Percentiles rank a stretch among this genome's conserved stretches.
Evolutionary conservation across 225 moss, liverwort and hornwort genomes (phyloP).

Genomic region (Pseudoscleropodium purum): DNA sequence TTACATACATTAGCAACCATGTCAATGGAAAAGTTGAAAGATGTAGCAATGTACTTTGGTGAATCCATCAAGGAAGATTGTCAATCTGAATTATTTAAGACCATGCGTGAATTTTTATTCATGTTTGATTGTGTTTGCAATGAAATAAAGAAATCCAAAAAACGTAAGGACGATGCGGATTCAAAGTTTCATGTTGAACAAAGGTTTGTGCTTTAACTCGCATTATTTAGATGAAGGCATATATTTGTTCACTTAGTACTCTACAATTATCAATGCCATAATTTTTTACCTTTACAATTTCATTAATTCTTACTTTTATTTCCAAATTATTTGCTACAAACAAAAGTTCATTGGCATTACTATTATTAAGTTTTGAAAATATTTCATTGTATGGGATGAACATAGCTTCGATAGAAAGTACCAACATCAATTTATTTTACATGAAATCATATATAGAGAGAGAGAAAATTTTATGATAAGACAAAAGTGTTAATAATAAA

Average conservation of each 20-base stretch:
- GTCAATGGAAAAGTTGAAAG: slow-evolving; percentile 45
- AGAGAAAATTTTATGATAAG: too few relatives aligned
- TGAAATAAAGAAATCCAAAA: slow-evolving; percentile 38
- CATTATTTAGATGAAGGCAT: background rate
- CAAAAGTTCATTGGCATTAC: background rate
- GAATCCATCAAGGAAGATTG: slow-evolving; percentile 53
- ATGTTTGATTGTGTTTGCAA: slow-evolving; percentile 82
- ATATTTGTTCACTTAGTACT: accelerated
- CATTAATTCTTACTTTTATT: background rate
- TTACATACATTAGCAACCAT: slow-evolving; percentile 17
- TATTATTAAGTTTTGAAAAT: background rate
- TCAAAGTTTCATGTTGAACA: background rate
- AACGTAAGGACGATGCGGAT: slow-evolving; percentile 6
- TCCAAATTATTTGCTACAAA: background rate
- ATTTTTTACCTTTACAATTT: background rate
- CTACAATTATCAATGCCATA: background rate
- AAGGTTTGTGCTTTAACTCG: background rate
- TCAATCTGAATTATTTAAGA: slow-evolving; percentile 61
- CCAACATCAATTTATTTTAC: background rate
- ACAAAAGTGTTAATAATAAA: background rate
- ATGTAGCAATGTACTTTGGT: slow-evolving; percentile 70
- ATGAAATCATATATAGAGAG: background rate
- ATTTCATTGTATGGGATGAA: background rate
- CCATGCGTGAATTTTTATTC: slow-evolving; percentile 71
- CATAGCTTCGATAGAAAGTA: background rate